Conservation (phyloP, 2,329 filamentous ascomycete genomes). For the Talaromyces islandicus region DNA sequence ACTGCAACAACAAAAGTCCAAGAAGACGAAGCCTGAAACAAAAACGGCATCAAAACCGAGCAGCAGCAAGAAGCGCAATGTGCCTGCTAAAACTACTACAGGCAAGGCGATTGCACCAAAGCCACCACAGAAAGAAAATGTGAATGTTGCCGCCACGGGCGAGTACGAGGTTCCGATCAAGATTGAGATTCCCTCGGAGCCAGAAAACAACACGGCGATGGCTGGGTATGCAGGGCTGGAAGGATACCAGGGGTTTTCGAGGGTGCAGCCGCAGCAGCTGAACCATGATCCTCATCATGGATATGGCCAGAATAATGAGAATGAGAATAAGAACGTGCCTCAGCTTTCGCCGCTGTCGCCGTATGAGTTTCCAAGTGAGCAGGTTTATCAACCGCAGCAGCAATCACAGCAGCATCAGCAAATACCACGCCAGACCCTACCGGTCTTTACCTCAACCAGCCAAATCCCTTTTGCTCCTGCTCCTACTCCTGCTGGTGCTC, state of each 20-base stretch:
- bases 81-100: conserved; percentile 2
- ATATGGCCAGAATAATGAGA: not conserved
- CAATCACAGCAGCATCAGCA: not conserved
- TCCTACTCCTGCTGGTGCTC: not conserved
- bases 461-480: conserved; percentile 36
- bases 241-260: not conserved
- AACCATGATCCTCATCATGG: not conserved
- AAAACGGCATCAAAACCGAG: not conserved
- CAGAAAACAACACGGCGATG: not conserved
- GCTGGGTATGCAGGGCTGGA: not conserved
- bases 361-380: conserved; percentile 11
- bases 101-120: conserved; percentile 10
- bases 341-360: conserved; percentile 3
- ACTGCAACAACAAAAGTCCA: conserved; percentile 28
- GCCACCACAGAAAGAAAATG: not conserved
- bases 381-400: not conserved
- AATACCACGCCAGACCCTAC: conserved; percentile 27
- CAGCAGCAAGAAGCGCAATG: not conserved
- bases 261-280: not conserved
- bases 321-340: not conserved
- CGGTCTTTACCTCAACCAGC: conserved; percentile 43
- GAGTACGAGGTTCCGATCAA: conserved; percentile 3
- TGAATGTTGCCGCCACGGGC: not conserved
- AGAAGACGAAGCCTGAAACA: conserved; percentile 32
- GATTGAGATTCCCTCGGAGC: not conserved